Evolutionary conservation across 345 rosid genomes (phyloP).

Genomic region (Eucalyptus marginata): DNA sequence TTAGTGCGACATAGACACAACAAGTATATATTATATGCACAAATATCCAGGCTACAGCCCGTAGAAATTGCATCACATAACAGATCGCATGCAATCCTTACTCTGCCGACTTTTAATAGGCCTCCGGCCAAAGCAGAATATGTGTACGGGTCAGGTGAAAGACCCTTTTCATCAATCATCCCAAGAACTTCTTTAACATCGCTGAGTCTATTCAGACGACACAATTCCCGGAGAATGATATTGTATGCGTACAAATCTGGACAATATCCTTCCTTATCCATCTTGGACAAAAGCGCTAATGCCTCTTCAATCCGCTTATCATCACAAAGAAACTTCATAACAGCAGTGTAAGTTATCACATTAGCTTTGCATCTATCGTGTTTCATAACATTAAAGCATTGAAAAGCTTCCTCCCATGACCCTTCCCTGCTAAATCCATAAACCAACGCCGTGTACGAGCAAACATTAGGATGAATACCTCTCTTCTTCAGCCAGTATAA

Average conservation of each 20-base stretch:
- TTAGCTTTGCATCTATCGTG: constrained; percentile 10
- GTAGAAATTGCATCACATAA: constrained; percentile 5
- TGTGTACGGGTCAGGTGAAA: constrained; percentile 13
- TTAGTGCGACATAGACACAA: constrained; percentile 12
- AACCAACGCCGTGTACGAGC: constrained; percentile 28
- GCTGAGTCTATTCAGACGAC: background rate
- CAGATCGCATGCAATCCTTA: background rate
- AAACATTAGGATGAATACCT: constrained; percentile 10
- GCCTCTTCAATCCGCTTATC: constrained; percentile 11
- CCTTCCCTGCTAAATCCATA: constrained; percentile 28
- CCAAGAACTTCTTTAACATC: constrained; percentile 1
- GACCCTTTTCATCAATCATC: constrained; percentile 3
- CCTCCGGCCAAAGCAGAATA: constrained; percentile 20
- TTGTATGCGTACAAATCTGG: constrained; percentile 22
- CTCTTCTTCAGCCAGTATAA: constrained; percentile 18
- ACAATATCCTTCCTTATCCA: constrained; percentile 15
- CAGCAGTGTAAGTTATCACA: constrained; percentile 16
- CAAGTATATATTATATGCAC: constrained; percentile 13
- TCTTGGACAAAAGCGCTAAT: background rate
- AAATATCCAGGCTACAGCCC: constrained; percentile 11
- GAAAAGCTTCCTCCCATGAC: constrained; percentile 2
- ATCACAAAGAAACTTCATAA: constrained; percentile 22
- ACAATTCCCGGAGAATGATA: constrained; percentile 18
- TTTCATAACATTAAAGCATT: constrained; percentile 11
- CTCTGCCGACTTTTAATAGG: constrained; percentile 7